These are phyloP conservation scores for Neoarthrinium moseri DNA, from an alignment of 2,329 filamentous ascomycete genomes.

Conservation along the genomic window DNA sequence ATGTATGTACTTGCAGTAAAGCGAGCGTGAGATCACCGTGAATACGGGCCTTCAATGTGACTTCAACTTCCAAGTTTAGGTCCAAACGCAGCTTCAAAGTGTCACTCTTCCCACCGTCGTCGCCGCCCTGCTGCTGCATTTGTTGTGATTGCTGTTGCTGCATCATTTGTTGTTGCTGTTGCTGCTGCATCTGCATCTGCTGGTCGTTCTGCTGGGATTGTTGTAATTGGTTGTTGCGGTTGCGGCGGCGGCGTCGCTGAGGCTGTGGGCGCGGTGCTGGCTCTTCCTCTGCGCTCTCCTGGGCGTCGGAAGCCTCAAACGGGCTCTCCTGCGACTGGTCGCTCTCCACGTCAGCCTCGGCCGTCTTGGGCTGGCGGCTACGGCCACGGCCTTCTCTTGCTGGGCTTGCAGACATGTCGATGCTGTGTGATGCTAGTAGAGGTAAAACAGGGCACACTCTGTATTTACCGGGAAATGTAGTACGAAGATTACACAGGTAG, in stretches of 20 bases:
- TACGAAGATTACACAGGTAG: no score
- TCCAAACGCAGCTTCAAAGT: constrained; percentile 74
- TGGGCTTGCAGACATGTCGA: constrained; percentile 7
- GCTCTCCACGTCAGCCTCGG: constrained; percentile 7
- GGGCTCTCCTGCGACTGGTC: constrained; percentile 14
- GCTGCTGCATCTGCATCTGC: not conserved
- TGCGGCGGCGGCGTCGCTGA: constrained; percentile 15
- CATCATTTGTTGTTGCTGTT: constrained; percentile 2
- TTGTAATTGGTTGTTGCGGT: not conserved
- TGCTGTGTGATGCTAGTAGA: not conserved
- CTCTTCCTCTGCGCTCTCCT: constrained; percentile 23
- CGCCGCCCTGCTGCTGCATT: constrained; percentile 13
- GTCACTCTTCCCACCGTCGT: constrained; percentile 47
- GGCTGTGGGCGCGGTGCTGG: constrained; percentile 20
- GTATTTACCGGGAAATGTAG: no score
- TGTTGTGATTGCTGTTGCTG: constrained; percentile 5
- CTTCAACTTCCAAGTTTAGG: constrained; percentile 80
- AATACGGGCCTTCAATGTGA: constrained; percentile 82
- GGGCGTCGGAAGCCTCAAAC: constrained; percentile 17
- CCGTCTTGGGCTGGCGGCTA: not conserved
- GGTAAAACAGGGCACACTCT: no score
- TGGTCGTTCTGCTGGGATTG: not conserved
- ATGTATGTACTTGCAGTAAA: constrained; percentile 62
- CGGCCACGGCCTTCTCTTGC: not conserved
- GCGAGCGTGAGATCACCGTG: constrained; percentile 80